phyloP scores from a whole-genome alignment of 2,329 filamentous ascomycete species.

The Periconia sp. region DNA sequence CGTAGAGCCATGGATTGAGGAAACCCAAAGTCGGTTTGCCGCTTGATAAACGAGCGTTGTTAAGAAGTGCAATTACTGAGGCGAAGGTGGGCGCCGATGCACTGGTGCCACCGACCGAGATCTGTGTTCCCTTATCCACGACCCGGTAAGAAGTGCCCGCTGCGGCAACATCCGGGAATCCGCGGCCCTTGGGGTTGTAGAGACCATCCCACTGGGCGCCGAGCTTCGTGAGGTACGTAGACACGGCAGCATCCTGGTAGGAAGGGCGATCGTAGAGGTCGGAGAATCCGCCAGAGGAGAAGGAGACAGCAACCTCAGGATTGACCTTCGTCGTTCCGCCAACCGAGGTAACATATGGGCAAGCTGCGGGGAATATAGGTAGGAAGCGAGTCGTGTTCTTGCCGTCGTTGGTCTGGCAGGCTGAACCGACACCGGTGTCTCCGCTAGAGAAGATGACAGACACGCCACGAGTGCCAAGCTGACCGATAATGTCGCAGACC shows the following conservation, averaged over 20 bases:
- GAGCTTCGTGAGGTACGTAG: slow-evolving; percentile 47
- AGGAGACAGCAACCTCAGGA: slow-evolving; percentile 48
- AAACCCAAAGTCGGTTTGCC: slow-evolving; percentile 45
- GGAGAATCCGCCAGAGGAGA: slow-evolving; percentile 55
- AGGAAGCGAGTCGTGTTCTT: slow-evolving; percentile 51
- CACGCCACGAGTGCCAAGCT: slow-evolving; percentile 48
- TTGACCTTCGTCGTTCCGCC: slow-evolving; percentile 49
- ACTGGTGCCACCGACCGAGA: slow-evolving; percentile 45
- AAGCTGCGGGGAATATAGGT: slow-evolving; percentile 54
- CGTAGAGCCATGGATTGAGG: slow-evolving; percentile 52
- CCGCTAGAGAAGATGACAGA: slow-evolving; percentile 49
- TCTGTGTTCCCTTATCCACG: slow-evolving; percentile 39
- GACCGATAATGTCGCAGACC: slow-evolving; percentile 48
- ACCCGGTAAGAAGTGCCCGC: slow-evolving; percentile 43
- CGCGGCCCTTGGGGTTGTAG: slow-evolving; percentile 52
- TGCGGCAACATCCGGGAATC: slow-evolving; percentile 54
- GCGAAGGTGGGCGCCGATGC: slow-evolving; percentile 48
- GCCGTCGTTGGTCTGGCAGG: slow-evolving; percentile 55
- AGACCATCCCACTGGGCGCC: slow-evolving; percentile 48
- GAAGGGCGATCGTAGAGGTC: slow-evolving; percentile 50
- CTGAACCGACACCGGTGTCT: slow-evolving; percentile 48
- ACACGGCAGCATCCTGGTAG: slow-evolving; percentile 51
- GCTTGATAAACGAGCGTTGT: slow-evolving; percentile 44
- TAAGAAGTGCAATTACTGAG: slow-evolving; percentile 45
- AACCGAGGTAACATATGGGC: slow-evolving; percentile 56